Base-by-base conservation (phyloP, 768 basidiomycete species). In the Mycena galopus region DNA sequence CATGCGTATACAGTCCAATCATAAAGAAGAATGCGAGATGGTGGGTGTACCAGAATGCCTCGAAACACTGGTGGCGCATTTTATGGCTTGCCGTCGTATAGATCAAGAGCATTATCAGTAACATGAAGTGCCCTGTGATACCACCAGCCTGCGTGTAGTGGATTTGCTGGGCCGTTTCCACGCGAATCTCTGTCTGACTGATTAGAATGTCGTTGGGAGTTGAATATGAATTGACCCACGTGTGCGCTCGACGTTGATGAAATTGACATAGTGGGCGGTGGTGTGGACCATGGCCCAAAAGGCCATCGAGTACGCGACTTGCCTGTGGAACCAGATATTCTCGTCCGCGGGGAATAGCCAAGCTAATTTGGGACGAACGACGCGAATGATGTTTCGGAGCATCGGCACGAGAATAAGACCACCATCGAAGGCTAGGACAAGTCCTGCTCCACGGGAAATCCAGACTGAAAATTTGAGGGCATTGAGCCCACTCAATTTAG, bases 41-140 rank as follows among this genome's bases (percentile, higher is more conserved):
- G 74, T 97, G 96, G 33, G 96, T 96, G 81, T 96, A 97, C 96
- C 96, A 97, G 87, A 98, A 98, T 1, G 91, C 95, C 81, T 98
- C 96, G 82, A 97, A 98, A 84, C 92, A 94, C 81, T 96, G 94
- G 72, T 88, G 81, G 75, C 96, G 93, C 73, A 98, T 92, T 82
- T 93, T 95, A 78, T 89, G 87, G 81, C 96, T 96, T 3, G 96
- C 95, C 25, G 96, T 96, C 27, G 94, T 90, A 80, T 97, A 97
- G 87, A 97, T 96, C 76, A 96, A 80, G 75, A 98, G 81, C 95
- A 98, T 96, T 81, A 96, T 91, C 66, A 98, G 84, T 35, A 97
- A 89, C 96, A 97, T 96, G 81, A 95, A 93, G 81, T 98, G 96
- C 17, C 96, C 96, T 2, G 96, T 95, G 80, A 97, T 92, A 16